Evolutionary conservation across 768 basidiomycete genomes (phyloP).

Genomic region (Rhodosporidiobolus odoratus): DNA sequence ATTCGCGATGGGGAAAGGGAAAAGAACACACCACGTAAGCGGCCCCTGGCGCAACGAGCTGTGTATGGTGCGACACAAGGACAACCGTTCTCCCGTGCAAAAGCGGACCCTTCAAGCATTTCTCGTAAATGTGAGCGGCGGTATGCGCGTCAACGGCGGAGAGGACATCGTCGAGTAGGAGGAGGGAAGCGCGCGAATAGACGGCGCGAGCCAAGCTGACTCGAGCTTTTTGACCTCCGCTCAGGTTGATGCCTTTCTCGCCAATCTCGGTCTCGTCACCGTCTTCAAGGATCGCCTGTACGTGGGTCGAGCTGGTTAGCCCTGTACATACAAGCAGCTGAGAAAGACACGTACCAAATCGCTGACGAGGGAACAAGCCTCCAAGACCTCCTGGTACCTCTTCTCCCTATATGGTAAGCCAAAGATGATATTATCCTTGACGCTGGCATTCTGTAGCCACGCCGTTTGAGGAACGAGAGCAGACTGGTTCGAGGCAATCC

Average conservation of each 20-base stretch:
- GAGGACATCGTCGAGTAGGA: constrained; percentile 61
- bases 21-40: constrained; percentile 49
- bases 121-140: constrained; percentile 60
- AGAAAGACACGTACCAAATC: constrained; percentile 54
- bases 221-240: constrained; percentile 67
- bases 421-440: constrained; percentile 57
- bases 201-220: constrained; percentile 79
- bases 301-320: not conserved
- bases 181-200: constrained; percentile 74
- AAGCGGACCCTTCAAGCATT: constrained; percentile 67
- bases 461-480: constrained; percentile 63
- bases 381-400: constrained; percentile 64
- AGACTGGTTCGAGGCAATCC: constrained; percentile 45
- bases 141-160: constrained; percentile 83
- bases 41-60: constrained; percentile 74
- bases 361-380: constrained; percentile 64
- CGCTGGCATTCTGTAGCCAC: constrained; percentile 56
- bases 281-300: constrained; percentile 57
- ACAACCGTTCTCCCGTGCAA: constrained; percentile 70
- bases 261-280: constrained; percentile 62
- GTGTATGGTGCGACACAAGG: constrained; percentile 92
- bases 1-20: constrained; percentile 67
- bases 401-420: constrained; percentile 58
- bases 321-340: not conserved
- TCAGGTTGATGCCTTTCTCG: constrained; percentile 36